These are phyloP conservation scores for Paecilomyces sp. DNA, from an alignment of 2,329 filamentous ascomycete species.

Conservation along the genomic window DNA sequence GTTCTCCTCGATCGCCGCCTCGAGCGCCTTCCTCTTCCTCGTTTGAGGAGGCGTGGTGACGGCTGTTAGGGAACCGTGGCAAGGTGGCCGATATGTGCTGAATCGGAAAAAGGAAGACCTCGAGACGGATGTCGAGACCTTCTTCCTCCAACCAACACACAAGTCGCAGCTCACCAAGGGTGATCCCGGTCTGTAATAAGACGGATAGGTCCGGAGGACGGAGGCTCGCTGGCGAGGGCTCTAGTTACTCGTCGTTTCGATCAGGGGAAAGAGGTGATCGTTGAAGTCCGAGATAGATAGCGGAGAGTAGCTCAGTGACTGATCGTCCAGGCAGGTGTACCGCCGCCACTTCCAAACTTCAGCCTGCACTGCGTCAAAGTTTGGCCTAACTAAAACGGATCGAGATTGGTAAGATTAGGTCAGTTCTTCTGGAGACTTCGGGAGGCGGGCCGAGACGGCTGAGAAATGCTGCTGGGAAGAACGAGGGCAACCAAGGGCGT, in stretches of 20 bases:
- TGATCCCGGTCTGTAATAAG: background rate
- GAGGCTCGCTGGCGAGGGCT: background rate
- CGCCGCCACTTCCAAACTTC: background rate
- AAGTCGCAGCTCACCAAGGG: constrained; percentile 16
- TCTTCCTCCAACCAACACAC: constrained; percentile 18
- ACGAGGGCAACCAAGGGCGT: background rate
- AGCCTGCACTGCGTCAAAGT: background rate
- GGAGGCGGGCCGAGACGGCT: background rate
- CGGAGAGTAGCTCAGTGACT: background rate
- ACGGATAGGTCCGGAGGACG: background rate
- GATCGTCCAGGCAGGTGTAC: background rate
- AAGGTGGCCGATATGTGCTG: constrained; percentile 13
- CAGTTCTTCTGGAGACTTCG: background rate
- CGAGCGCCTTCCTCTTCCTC: constrained; percentile 48
- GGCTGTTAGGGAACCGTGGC: constrained; percentile 3
- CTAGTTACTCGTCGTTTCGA: background rate
- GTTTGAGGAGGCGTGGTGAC: constrained; percentile 48
- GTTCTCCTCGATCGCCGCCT: constrained; percentile 31
- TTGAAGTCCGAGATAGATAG: background rate
- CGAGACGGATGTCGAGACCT: constrained; percentile 14
- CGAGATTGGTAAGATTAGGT: background rate
- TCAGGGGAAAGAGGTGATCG: background rate
- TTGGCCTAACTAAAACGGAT: background rate
- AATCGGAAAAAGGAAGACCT: constrained; percentile 14
- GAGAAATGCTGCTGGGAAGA: background rate